Conservation (phyloP, 305 asterid genomes). For the Fraxinus latifolia region DNA sequence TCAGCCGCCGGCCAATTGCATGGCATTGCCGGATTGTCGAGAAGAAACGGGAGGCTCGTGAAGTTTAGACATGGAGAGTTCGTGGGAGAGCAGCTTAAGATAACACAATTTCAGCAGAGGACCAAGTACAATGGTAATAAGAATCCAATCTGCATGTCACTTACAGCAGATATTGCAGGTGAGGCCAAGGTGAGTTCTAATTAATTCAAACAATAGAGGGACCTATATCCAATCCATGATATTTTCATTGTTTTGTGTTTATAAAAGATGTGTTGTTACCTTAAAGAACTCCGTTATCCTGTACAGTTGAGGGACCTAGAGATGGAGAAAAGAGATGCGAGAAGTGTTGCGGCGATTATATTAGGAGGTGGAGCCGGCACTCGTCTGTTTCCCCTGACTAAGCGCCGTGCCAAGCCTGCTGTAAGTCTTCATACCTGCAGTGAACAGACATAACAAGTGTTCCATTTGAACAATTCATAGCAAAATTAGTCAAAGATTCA, state of each 20-base stretch:
- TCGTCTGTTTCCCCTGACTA: constrained; percentile 88
- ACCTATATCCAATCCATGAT: neutral
- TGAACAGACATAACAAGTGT: neutral
- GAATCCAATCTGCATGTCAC: constrained; percentile 48
- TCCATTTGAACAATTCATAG: neutral
- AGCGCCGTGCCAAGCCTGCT: constrained; percentile 94
- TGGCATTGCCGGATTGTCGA: constrained; percentile 33
- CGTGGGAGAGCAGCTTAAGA: constrained; percentile 66
- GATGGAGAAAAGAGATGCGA: constrained; percentile 68
- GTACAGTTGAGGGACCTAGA: constrained; percentile 66
- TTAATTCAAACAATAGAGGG: constrained; percentile 1
- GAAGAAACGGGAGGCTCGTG: constrained; percentile 35
- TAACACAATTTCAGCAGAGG: constrained; percentile 34
- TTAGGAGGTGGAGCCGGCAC: constrained; percentile 99
- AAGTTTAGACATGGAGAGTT: constrained; percentile 64
- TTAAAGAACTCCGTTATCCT: neutral
- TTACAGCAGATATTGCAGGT: constrained; percentile 61
- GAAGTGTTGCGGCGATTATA: constrained; percentile 77
- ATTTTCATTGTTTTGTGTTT: neutral
- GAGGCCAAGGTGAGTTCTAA: constrained; percentile 70
- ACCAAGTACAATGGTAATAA: constrained; percentile 27
- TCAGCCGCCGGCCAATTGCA: constrained; percentile 46
- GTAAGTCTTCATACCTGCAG: constrained; percentile 41
- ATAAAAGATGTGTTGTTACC: neutral
- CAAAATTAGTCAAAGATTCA: neutral